These are phyloP conservation scores for Brassica balearica DNA, from an alignment of 441 rosid species.

Conservation along the genomic window DNA sequence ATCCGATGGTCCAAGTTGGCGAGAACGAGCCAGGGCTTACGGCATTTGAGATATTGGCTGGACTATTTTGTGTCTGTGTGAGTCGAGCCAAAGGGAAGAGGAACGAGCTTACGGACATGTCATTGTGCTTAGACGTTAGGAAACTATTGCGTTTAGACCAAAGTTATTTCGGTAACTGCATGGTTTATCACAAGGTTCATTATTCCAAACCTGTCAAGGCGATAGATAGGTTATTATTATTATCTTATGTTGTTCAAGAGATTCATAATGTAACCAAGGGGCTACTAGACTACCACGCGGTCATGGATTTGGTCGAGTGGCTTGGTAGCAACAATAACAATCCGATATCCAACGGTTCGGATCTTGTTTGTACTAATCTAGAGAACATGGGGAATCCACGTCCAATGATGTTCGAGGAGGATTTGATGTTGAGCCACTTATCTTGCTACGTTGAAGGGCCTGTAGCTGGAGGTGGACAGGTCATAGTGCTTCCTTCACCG, in stretches of 20 bases:
- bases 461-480: slow-evolving; percentile 50
- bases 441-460: slow-evolving; percentile 63
- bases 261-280: slow-evolving; percentile 45
- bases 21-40: slow-evolving; percentile 45
- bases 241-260: slow-evolving; percentile 48
- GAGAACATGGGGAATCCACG: slow-evolving; percentile 43
- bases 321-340: slow-evolving; percentile 37
- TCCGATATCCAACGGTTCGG: slow-evolving; percentile 43
- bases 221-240: slow-evolving; percentile 21
- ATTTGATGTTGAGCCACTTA: slow-evolving; percentile 42
- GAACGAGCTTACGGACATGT: slow-evolving; percentile 53
- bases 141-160: slow-evolving; percentile 53
- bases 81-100: slow-evolving; percentile 53
- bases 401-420: slow-evolving; percentile 50
- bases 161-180: slow-evolving; percentile 71
- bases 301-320: slow-evolving; percentile 72
- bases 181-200: slow-evolving; percentile 54
- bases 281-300: slow-evolving; percentile 52
- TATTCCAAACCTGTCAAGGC: slow-evolving; percentile 13
- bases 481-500: slow-evolving; percentile 55
- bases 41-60: slow-evolving; percentile 59
- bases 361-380: slow-evolving; percentile 54
- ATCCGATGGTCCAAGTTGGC: slow-evolving; percentile 47
- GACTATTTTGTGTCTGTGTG: slow-evolving; percentile 63
- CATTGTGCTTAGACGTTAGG: slow-evolving; percentile 61